A percentile compares a stretch with the other conserved stretches of the same genome.
These are phyloP conservation scores for Torulaspora maleeae DNA, from an alignment of 805 yeast species.

Conservation along the genomic window DNA sequence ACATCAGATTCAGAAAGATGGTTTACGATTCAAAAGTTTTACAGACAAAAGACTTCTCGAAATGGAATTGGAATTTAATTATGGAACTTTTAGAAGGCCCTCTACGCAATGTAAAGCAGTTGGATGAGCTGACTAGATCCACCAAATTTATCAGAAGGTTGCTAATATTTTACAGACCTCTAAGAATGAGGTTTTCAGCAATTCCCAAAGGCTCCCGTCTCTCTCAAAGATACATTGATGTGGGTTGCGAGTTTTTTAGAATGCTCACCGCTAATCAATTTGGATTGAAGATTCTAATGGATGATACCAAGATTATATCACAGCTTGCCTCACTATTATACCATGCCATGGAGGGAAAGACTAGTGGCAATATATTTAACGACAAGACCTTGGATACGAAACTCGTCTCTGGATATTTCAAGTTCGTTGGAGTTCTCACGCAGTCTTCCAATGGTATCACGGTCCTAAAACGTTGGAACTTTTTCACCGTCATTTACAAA, in stretches of 20 bases:
- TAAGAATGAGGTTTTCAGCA: conserved; percentile 72
- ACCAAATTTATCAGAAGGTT: conserved; percentile 84
- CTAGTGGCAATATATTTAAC: conserved; percentile 66
- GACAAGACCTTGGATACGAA: conserved; percentile 55
- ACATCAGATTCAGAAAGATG: conserved; percentile 58
- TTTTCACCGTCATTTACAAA: conserved; percentile 75
- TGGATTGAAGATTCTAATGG: conserved; percentile 62
- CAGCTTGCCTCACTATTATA: conserved; percentile 84
- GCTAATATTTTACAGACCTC: conserved; percentile 84
- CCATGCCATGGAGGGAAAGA: conserved; percentile 35
- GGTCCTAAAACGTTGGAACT: conserved; percentile 75
- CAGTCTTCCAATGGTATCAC: conserved; percentile 56
- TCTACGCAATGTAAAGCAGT: conserved; percentile 58
- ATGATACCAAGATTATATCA: conserved; percentile 68
- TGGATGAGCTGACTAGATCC: conserved; percentile 71
- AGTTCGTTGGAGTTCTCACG: conserved; percentile 70
- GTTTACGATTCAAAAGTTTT: conserved; percentile 66
- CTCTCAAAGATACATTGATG: conserved; percentile 54
- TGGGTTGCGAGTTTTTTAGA: conserved; percentile 72
- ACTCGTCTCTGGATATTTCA: conserved; percentile 69
- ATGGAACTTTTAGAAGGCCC: conserved; percentile 79
- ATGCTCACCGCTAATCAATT: conserved; percentile 56
- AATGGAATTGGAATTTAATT: conserved; percentile 85
- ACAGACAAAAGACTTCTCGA: conserved; percentile 68
- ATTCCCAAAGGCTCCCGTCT: conserved; percentile 45